Percentiles rank a stretch among this genome's conserved stretches.
Evolutionary conservation across 805 yeast species (phyloP).

Genomic region (Saccharomycopsis sp.): DNA sequence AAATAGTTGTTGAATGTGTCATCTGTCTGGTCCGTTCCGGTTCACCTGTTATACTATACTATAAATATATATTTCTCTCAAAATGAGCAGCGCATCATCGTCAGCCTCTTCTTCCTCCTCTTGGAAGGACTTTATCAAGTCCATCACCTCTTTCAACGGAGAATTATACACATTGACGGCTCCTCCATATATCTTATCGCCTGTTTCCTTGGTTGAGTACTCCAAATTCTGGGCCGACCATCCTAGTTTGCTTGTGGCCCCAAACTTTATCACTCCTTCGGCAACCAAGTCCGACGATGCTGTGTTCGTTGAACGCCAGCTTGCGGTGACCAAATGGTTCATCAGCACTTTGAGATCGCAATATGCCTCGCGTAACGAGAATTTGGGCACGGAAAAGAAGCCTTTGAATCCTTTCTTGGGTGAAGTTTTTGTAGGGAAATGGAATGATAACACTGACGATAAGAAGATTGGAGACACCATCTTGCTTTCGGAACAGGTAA

Average conservation of each 20-base stretch:
- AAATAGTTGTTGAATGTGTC: too few relatives aligned
- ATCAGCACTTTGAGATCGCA: constrained; percentile 87
- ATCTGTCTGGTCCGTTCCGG: too few relatives aligned
- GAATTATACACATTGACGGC: constrained; percentile 93
- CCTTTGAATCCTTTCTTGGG: constrained; percentile 96
- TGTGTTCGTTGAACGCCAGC: constrained; percentile 56
- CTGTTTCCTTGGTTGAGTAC: constrained; percentile 83
- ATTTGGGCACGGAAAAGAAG: constrained; percentile 93
- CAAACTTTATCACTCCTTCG: constrained; percentile 44
- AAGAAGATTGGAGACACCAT: constrained; percentile 65
- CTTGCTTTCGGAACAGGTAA: constrained; percentile 84
- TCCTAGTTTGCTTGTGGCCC: constrained; percentile 73
- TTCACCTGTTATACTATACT: too few relatives aligned
- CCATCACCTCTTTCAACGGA: constrained; percentile 88
- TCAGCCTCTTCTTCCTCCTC: constrained; percentile 36
- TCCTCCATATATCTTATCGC: constrained; percentile 92
- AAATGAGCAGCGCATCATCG: background rate
- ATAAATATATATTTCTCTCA: too few relatives aligned
- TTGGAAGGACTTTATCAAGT: constrained; percentile 90
- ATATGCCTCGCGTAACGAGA: constrained; percentile 87
- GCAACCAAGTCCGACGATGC: constrained; percentile 36
- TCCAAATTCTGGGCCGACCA: constrained; percentile 96
- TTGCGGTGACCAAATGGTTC: constrained; percentile 87
- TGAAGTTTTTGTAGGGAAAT: constrained; percentile 85
- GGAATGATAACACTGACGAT: constrained; percentile 52